Evolutionary conservation across 75 land plant species (phyloP), one percentile per base, ranked within the genome.

Genomic region (Cupressus sempervirens): DNA sequence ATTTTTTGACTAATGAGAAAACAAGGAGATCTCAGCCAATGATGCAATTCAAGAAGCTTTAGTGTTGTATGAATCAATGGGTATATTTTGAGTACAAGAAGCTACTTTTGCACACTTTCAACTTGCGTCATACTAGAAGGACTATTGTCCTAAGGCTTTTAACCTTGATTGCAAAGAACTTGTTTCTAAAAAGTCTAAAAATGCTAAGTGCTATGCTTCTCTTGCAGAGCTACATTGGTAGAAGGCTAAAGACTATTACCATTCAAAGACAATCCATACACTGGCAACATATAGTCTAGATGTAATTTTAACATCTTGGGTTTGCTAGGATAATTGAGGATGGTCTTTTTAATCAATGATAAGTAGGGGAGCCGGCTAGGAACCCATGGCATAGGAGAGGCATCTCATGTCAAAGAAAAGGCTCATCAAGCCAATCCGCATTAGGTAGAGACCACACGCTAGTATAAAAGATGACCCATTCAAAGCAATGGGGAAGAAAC

Each of bases 71-170:
- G 99, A 96, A 84, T 95, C 94, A 32, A 84, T 97, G 84, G 96
- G 98, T 80, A 88, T 85, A 12, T 83, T 91, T 54, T 93, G 99
- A 23, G 93, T 86, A 74, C 99, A 98, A 83, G 99, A 98, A 82
- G 92, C 93, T 54, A 96, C 99, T 53, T 98, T 90, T 93, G 91
- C 97, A 56, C 92, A 95, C 86, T 96, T 90, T 84, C 98, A 98
- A 70, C 92, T 96, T 48, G 99, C 93, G 62, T 96, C 95, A 85
- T 91, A 94, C 81, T 94, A 96, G 52, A 92, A 92, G 84, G 92
- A 95, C 85, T 89, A 91, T 84, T 95, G 93, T 86, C 87, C 93
- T 56, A 92, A 86, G 80, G 87, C 89, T 79, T 83, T 94, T 86
- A 89, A 90, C 26, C 76, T 86, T 38, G 88, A 93, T 76, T 45